Conservation (phyloP, 805 yeast genomes). For the Yueomyces sinensis region DNA sequence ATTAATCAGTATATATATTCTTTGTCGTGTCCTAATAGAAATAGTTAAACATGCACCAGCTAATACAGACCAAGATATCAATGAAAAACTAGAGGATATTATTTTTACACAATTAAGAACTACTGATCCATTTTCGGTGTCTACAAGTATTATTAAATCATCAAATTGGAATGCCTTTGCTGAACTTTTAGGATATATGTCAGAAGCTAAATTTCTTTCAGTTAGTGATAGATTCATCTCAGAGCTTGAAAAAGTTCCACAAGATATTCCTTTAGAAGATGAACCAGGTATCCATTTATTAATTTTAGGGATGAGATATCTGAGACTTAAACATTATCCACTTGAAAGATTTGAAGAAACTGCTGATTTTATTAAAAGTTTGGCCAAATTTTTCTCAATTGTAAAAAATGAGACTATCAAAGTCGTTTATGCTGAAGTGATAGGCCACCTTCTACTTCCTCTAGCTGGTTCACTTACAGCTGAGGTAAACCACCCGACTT, state of each 20-base stretch:
- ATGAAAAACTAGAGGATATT: conserved; percentile 79
- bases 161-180: conserved; percentile 94
- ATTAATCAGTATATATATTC: conserved; percentile 70
- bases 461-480: conserved; percentile 80
- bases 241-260: conserved; percentile 74
- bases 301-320: conserved; percentile 84
- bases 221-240: conserved; percentile 92
- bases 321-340: conserved; percentile 71
- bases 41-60: conserved; percentile 81
- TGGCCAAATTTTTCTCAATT: conserved; percentile 67
- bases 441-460: conserved; percentile 63
- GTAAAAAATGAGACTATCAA: conserved; percentile 54
- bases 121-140: conserved; percentile 63
- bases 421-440: conserved; percentile 75
- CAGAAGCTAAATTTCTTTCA: conserved; percentile 65
- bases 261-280: conserved; percentile 31
- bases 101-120: conserved; percentile 81
- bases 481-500: conserved; percentile 89
- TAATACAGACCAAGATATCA: conserved; percentile 62
- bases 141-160: conserved; percentile 62
- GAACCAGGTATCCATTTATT: conserved; percentile 58
- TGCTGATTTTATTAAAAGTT: conserved; percentile 76
- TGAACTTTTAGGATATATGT: conserved; percentile 80
- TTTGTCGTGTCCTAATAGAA: conserved; percentile 86
- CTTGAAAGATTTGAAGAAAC: conserved; percentile 84